phyloP scores from a whole-genome alignment of 306 rosid genomes.

The Lathyrus oleraceus region DNA sequence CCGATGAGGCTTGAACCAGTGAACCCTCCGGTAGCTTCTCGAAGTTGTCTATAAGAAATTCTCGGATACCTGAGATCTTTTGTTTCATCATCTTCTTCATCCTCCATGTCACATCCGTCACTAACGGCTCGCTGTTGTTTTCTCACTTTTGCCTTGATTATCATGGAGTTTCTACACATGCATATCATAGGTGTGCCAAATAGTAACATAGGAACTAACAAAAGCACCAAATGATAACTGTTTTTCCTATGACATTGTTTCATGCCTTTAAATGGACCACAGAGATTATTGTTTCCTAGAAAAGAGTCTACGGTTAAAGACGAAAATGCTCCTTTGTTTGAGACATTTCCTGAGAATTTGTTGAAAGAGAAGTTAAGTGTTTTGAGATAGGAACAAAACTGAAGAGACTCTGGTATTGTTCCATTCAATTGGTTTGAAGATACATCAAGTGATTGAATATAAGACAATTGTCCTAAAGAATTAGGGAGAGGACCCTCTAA shows the following conservation, averaged over 20 bases:
- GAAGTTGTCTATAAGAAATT: slow-evolving; percentile 70
- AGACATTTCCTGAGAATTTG: slow-evolving; percentile 64
- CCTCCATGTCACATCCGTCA: slow-evolving; percentile 37
- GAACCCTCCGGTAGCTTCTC: slow-evolving; percentile 81
- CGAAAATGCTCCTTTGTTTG: slow-evolving; percentile 67
- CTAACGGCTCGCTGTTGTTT: slow-evolving; percentile 28
- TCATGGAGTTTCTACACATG: slow-evolving; percentile 43
- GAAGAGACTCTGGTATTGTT: slow-evolving; percentile 59
- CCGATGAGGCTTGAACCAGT: slow-evolving; percentile 70
- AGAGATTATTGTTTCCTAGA: slow-evolving; percentile 58
- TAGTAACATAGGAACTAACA: slow-evolving; percentile 54
- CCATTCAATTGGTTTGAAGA: slow-evolving; percentile 73
- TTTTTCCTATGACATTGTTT: slow-evolving; percentile 55
- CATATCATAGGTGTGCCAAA: slow-evolving; percentile 58
- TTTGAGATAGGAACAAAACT: slow-evolving; percentile 62
- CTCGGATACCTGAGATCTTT: slow-evolving; percentile 65
- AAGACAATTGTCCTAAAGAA: slow-evolving; percentile 73
- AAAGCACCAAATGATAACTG: slow-evolving; percentile 44
- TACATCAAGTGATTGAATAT: slow-evolving; percentile 62
- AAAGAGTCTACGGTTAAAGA: slow-evolving; percentile 62
- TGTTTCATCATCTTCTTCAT: slow-evolving; percentile 55
- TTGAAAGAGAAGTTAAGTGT: slow-evolving; percentile 81
- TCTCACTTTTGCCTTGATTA: slow-evolving; percentile 43
- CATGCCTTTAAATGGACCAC: slow-evolving; percentile 74
- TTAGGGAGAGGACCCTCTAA: slow-evolving; percentile 66